Evolutionary conservation across 2,329 filamentous ascomycete species (phyloP), one percentile per base, ranked within the genome.

Genomic region (Pseudopithomyces chartarum): DNA sequence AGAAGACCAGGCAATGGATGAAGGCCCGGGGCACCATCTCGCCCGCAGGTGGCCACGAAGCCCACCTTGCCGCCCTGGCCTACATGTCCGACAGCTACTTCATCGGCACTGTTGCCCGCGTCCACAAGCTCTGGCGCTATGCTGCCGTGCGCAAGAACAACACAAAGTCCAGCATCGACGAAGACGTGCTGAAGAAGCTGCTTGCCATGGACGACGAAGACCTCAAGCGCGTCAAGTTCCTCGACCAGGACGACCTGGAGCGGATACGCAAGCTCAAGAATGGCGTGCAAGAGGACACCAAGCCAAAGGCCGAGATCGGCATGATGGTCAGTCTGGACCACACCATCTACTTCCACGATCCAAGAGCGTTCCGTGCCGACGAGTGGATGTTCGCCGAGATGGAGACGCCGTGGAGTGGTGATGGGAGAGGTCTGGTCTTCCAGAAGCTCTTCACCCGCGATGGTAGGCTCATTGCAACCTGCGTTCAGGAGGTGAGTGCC

Each of bases 61-160:
- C 92, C 11, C 93, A 98, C 73, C 81, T 97, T 34, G 89, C 86
- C 36, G 95, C 95, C 8, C 82, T 99, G 59, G 94, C 94, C 22
- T 99, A 98, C 79, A 90, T 98, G 80, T 91, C 88, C 23, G 94
- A 98, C 78, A 90, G 85, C 71, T 95, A 91, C 79, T 98, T 99
- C 78, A 93, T 98, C 74, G 93, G 91, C 38, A 97, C 93, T 1
- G 86, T 97, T 7, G 82, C 88, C 26, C 86, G 91, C 19, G 88
- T 93, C 53, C 93, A 97, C 76, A 84, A 86, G 55, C 82, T 97
- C 34, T 93, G 90, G 84, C 84, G 90, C 13, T 91, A 90, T 73
- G 85, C 84, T 1, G 83, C 79, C 12, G 81, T 58, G 3, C 69
- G 74, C 59, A 69, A 73, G 59, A 65, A 58, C 63, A 70, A 71